Evolutionary conservation across 129 eudicot genomes (phyloP).

Genomic region (Flaveria ramosissima): DNA sequence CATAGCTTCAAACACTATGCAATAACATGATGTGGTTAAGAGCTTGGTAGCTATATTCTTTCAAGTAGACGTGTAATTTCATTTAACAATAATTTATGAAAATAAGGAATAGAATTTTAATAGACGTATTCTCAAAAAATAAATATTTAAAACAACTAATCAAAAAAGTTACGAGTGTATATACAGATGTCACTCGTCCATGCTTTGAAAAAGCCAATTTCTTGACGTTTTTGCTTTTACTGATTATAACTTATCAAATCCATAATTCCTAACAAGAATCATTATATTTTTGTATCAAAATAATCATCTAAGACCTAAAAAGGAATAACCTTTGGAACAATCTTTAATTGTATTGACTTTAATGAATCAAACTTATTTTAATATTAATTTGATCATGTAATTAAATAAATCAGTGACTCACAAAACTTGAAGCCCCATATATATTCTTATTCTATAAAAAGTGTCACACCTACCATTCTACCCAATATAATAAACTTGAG

Average conservation of each 20-base stretch:
- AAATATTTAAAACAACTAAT: background rate
- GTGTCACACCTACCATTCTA: conserved; percentile 33
- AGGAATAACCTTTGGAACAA: conserved; percentile 3
- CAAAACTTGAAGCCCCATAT: conserved; percentile 31
- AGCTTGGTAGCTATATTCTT: background rate
- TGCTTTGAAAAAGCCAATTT: conserved; percentile 9
- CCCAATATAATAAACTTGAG: conserved; percentile 19
- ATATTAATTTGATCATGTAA: background rate
- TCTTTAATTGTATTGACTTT: background rate
- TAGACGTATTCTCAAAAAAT: background rate
- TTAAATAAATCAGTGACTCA: conserved; percentile 32
- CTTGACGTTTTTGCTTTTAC: conserved; percentile 10
- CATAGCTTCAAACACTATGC: background rate
- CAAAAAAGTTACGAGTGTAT: background rate
- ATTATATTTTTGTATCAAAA: background rate
- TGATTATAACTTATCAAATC: conserved; percentile 16
- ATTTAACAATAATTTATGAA: background rate
- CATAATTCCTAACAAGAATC: conserved; percentile 16
- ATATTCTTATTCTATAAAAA: conserved; percentile 37
- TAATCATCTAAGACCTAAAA: background rate
- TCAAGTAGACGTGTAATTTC: too few species aligned
- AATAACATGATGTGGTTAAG: background rate
- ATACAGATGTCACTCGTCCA: background rate
- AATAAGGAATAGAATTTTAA: background rate
- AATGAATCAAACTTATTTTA: conserved; percentile 16